Conservation (phyloP, 441 rosid genomes). For the Erodium trifolium region DNA sequence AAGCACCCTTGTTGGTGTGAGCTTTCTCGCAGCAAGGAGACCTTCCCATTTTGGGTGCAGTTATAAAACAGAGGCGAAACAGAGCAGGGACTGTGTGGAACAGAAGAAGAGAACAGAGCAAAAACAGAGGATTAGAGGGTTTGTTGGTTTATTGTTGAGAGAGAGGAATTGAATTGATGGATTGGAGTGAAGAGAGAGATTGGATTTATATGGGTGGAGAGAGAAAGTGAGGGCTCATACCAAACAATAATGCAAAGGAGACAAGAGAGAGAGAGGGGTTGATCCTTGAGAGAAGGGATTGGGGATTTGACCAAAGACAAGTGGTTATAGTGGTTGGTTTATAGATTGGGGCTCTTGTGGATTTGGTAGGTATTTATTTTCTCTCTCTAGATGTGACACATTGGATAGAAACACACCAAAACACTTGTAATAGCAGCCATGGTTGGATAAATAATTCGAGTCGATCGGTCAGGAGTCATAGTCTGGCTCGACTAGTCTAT, state of each 20-base stretch:
- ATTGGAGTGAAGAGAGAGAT: not conserved
- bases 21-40: conserved; percentile 87
- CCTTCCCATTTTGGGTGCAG: conserved; percentile 41
- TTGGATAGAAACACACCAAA: no score
- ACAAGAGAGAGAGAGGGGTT: not conserved
- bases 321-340: conserved; percentile 4
- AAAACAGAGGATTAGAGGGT: not conserved
- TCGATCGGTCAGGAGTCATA: no score
- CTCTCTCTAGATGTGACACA: no score
- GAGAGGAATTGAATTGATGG: no score
- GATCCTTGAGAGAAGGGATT: conserved; percentile 5
- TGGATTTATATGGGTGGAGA: no score
- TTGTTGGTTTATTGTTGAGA: no score
- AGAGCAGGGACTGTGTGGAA: not conserved
- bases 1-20: conserved; percentile 85
- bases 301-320: conserved; percentile 6
- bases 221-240: no score
- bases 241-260: not conserved
- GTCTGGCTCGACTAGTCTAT: no score
- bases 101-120: not conserved
- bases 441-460: no score
- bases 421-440: no score
- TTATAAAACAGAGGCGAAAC: not conserved
- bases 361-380: no score
- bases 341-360: not conserved